Base-by-base conservation (phyloP, 2,329 filamentous ascomycete genomes). In the Teratosphaeriaceae sp. region DNA sequence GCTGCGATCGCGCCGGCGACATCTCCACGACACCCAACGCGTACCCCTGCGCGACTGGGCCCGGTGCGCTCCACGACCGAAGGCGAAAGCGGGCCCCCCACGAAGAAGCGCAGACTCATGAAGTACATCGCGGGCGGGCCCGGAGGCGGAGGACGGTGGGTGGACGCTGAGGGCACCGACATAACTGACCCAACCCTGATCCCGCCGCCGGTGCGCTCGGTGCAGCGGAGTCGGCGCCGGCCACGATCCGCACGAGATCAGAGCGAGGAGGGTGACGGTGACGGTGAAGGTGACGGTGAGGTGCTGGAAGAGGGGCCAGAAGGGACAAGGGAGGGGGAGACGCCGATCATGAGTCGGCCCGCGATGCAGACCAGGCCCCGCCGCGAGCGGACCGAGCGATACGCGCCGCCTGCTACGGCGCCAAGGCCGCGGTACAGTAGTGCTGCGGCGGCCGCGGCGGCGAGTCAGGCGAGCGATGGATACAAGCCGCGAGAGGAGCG, bases 401-500 rank as follows among this genome's bases (percentile, higher is more conserved):
- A 59, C 43, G 55, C 45, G 15, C 57, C 58, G 63, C 57, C 60
- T 48, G 71, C 73, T 38, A 74, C 66, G 41, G 65, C 67, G 57
- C 61, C 64, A 23, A 72, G 74, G 55, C 85, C 85, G 62, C 78
- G 85, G 52, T 94, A 85, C 65, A 88, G 43, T 56, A 90, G 86
- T 35, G 88, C 79, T n/a, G 88, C 90, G 11, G 88, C 88, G 21
- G 86, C 89, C 19, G 87, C 89, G 39, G 88, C 88, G 5, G 84
- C 85, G 3, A 84, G 92, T 46, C 86, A 88, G 54, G 88, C 95
- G 61, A 89, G 82, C 57, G 92, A 97, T 70, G 89, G 90, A 39
- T 97, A 97, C 68, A 98, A 98, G 64, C 92, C 92, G 23, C 78
- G 92, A 59, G 92, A 98, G 67, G 92, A 98, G 69, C 82, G 90